phyloP scores from a whole-genome alignment of 2,329 filamentous ascomycete species.

The Penicillium olsonii region DNA sequence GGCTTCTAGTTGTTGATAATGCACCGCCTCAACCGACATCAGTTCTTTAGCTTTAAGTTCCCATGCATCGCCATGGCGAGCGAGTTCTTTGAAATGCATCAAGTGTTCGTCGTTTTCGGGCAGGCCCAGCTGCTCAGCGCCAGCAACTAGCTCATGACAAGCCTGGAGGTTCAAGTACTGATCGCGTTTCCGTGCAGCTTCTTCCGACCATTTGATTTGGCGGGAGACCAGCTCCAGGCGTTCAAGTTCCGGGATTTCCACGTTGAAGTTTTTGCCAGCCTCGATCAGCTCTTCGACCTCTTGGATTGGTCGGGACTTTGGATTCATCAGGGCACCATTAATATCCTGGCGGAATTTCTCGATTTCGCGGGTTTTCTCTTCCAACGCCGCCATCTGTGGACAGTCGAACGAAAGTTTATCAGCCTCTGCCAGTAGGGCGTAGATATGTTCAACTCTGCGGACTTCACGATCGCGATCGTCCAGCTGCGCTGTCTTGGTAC shows the following conservation, averaged over 20 bases:
- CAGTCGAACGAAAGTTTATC: slow-evolving; percentile 90
- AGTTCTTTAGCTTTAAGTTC: slow-evolving; percentile 90
- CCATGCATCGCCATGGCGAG: slow-evolving; percentile 78
- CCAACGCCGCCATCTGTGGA: slow-evolving; percentile 81
- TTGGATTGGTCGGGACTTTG: slow-evolving; percentile 63
- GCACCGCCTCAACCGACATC: slow-evolving; percentile 85
- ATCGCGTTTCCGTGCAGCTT: slow-evolving; percentile 67
- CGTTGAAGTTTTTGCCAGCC: slow-evolving; percentile 82
- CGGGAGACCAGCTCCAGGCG: slow-evolving; percentile 76
- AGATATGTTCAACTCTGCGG: slow-evolving; percentile 85
- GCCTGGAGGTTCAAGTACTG: slow-evolving; percentile 73
- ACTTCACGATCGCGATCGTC: slow-evolving; percentile 83
- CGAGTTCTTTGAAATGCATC: slow-evolving; percentile 72
- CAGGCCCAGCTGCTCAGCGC: slow-evolving; percentile 76
- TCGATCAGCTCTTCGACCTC: slow-evolving; percentile 92
- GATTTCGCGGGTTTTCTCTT: slow-evolving; percentile 82
- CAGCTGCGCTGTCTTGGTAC: slow-evolving; percentile 72
- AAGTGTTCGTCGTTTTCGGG: slow-evolving; percentile 79
- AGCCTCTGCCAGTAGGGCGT: slow-evolving; percentile 78
- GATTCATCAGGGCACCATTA: slow-evolving; percentile 67
- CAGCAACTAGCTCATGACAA: slow-evolving; percentile 74
- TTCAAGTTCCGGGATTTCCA: slow-evolving; percentile 87
- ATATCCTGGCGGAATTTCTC: slow-evolving; percentile 80
- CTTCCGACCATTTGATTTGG: slow-evolving; percentile 85
- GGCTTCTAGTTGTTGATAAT: slow-evolving; percentile 92